A percentile compares a stretch with the other conserved stretches of the same genome.
These are phyloP conservation scores for Pichia occidentalis DNA, from an alignment of 805 yeast genomes.

Conservation along the genomic window DNA sequence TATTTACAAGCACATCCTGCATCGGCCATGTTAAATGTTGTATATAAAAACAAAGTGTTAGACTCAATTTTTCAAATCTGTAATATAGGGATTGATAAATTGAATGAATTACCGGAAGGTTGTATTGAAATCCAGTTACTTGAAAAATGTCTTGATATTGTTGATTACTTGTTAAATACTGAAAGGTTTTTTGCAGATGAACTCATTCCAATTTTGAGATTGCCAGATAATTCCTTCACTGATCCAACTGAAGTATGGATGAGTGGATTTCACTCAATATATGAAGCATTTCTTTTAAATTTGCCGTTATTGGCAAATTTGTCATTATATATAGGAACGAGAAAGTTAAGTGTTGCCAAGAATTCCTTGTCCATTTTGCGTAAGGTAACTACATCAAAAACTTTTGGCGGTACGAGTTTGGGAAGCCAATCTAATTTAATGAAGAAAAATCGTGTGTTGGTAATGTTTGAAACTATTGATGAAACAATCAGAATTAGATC, in stretches of 20 bases:
- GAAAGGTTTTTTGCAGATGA: constrained; percentile 58
- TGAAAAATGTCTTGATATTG: constrained; percentile 35
- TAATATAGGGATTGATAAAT: constrained; percentile 51
- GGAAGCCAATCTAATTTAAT: constrained; percentile 12
- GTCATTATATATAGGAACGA: constrained; percentile 65
- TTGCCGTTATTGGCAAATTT: constrained; percentile 68
- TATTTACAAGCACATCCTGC: constrained; percentile 67
- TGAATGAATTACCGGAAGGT: constrained; percentile 34
- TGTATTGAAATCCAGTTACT: constrained; percentile 35
- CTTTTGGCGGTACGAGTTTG: constrained; percentile 31
- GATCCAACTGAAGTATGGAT: constrained; percentile 32
- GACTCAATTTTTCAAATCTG: constrained; percentile 50
- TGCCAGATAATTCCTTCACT: constrained; percentile 33
- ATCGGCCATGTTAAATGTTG: constrained; percentile 50
- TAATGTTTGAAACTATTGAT: constrained; percentile 66
- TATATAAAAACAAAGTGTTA: constrained; percentile 56
- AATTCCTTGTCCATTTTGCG: constrained; percentile 47
- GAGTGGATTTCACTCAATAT: constrained; percentile 57
- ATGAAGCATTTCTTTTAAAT: constrained; percentile 64
- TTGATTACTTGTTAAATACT: constrained; percentile 40
- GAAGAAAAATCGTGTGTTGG: constrained; percentile 55
- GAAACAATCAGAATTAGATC: constrained; percentile 70
- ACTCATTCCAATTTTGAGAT: constrained; percentile 44
- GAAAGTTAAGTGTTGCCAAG: constrained; percentile 43
- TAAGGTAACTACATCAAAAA: constrained; percentile 37